Base-by-base conservation (phyloP, 805 yeast genomes). In the Metschnikowia gelsemii region DNA sequence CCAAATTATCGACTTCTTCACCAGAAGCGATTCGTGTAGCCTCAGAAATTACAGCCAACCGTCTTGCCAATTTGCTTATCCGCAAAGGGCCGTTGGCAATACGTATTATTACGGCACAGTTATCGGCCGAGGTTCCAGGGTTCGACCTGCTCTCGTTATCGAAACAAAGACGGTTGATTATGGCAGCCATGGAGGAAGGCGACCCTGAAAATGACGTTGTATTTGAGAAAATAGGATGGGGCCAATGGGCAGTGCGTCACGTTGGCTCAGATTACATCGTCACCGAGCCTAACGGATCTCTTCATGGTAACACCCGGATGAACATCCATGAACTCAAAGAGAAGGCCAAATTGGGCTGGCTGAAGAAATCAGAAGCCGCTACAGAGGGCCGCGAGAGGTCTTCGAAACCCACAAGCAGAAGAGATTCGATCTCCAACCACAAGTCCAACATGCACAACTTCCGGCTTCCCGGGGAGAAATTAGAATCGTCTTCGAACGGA, bases 181-280 rank as follows among this genome's bases (percentile, higher is more conserved):
- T 90, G 83, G 80, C 89, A 11, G 93, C 90, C 28, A 75, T 90
- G 64, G 96, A 88, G 53, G 76, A 78, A 49, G 84, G 86, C 8
- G 87, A 80, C 54, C 51, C 72, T 1, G 68, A 62, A 30, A 82
- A 78, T 42, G 73, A 75, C 43, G 82, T 85, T 31, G 78, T 84
- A 12, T 90, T 90, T 65, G 95, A 88, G 57, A 90, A 90, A 65
- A 88, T 90, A 23, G 96, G 97, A 17, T 90, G 98, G 98, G 98
- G 98, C 45, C 95, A 90, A 61, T 90, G 98, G 98, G 85, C 85
- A 18, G 95, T 90, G 2, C 75, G 80, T 53, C 66, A 69, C 35
- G 78, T 55, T 54, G 74, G 62, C 58, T 73, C 63, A 22, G 68
- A 75, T 62, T 59, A 55, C 55, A 54, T 71, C 62, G 59, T 74